Conservation (phyloP, 805 yeast species). For the Candida pini region DNA sequence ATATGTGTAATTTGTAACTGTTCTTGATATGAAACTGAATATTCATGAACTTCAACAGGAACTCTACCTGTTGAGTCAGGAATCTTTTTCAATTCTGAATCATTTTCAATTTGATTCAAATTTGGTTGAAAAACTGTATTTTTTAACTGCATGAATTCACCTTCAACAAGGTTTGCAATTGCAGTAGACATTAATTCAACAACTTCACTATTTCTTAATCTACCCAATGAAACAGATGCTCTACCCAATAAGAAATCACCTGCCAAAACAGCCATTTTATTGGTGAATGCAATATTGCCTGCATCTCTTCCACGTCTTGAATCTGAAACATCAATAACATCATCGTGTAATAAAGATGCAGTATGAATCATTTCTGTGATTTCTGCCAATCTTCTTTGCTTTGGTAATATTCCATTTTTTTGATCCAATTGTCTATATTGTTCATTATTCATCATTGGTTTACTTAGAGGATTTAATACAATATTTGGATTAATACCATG, state of each 20-base stretch:
- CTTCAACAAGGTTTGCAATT: slow-evolving; percentile 95
- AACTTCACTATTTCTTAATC: slow-evolving; percentile 94
- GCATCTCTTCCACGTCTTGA: slow-evolving; percentile 85
- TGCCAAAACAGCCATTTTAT: slow-evolving; percentile 95
- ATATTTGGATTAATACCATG: slow-evolving; percentile 89
- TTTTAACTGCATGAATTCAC: slow-evolving; percentile 97
- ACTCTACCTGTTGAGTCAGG: slow-evolving; percentile 61
- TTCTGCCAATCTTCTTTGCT: slow-evolving; percentile 92
- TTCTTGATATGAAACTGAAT: slow-evolving; percentile 31
- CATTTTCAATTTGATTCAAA: slow-evolving; percentile 35
- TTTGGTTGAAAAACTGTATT: slow-evolving; percentile 71
- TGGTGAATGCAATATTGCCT: slow-evolving; percentile 90
- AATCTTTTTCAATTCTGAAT: slow-evolving; percentile 38
- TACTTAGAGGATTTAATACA: slow-evolving; percentile 75
- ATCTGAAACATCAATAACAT: slow-evolving; percentile 88
- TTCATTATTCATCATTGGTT: slow-evolving; percentile 71
- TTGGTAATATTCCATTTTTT: slow-evolving; percentile 79
- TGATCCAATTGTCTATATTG: slow-evolving; percentile 42
- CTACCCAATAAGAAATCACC: slow-evolving; percentile 95
- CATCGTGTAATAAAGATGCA: slow-evolving; percentile 92
- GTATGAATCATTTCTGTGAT: slow-evolving; percentile 98
- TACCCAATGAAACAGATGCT: slow-evolving; percentile 92
- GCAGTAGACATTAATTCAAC: slow-evolving; percentile 92
- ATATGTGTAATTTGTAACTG: slow-evolving; percentile 41
- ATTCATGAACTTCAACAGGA: slow-evolving; percentile 56